Evolutionary conservation across 164 flowering plant species (phyloP), one percentile per base, ranked within the genome.

Genomic region (Paratinospora sagittata): DNA sequence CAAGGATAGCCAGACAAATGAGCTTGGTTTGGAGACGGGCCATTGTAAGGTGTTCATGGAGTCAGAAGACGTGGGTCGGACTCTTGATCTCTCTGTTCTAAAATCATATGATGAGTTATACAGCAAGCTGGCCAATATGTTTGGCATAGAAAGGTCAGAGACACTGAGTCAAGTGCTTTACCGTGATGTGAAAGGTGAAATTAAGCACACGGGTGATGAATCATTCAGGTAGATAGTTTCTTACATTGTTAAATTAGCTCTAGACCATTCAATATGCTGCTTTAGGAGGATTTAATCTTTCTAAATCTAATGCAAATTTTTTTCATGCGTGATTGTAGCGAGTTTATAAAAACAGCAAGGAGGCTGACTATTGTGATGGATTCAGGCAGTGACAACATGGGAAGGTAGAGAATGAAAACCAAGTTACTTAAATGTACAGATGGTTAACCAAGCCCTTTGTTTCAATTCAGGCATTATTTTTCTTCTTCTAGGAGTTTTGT

Each of bases 31-130:
- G 68, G 86, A 83, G 33, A 85, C 82, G 3, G 84, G 87, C 27
- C 88, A 84, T 19, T 89, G 92, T 67, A 90, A 86, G 74, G 88
- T 88, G 13, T 88, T 86, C 74, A 75, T 88, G 83, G 90, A 86
- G 67, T 84, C 89, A 0, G 89, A 86, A 33, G 89, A 86, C 65
- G 87, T 81, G 0, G 90, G 88, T 27, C 82, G 86, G 16, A 88
- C 87, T 4, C 89, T 89, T 30, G 90, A 89, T 75, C 83, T 89
- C 5, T 73, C 90, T 1, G 74, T 73, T 49, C 80, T 88, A 27
- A 68, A 78, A 3, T 85, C 90, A 13, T 89, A 88, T 43, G 87
- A 86, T 8, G 91, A 87, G 39, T 74, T 88, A 36, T 77, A 75
- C 78, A 70, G 77, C 72, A 88, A 74, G 74, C 76, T 88, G 19